Base-by-base conservation (phyloP, 2,329 filamentous ascomycete genomes). In the Ophiostoma sp. region DNA sequence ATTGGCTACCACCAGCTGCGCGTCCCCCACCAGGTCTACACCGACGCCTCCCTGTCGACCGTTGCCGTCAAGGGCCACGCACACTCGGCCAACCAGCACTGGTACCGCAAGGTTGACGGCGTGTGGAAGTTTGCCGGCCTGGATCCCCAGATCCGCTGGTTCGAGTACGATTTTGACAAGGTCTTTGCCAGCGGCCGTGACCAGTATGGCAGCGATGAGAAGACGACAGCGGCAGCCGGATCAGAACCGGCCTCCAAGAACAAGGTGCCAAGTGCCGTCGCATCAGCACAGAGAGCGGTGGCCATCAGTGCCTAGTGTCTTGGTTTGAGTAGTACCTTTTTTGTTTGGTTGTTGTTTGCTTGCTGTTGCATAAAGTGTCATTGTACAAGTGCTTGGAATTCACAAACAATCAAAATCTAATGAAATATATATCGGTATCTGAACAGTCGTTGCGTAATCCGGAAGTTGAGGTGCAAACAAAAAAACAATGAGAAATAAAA, bases 121-220 rank as follows among this genome's bases (percentile, higher is more conserved):
- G 80, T 82, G 62, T 87, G 85, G 85, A 87, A 87, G 76, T 85
- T 87, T 73, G 84, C 84, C 11, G 84, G 84, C 2, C 77, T 87
- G 67, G 77, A 78, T 72, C 84, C 85, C 4, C 78, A 81, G 64
- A 84, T 87, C 71, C 78, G 82, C 67, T 87, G 84, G 84, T 76
- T 76, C 72, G 85, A 87, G 78, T 82, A 82, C 73, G 82, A 85
- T 66, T 86, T 85, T 69, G 73, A 74, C 70, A 73, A 73, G 71
- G 71, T 74, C 27, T 74, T 74, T 69, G 72, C 72, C 52, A 45
- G 67, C 12, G 73, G 73, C 7, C 70, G 73, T 6, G 72, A 73
- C 12, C 69, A 70, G 67, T 74, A 67, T 9, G 71, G 71, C 41
- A 66, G 66, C 18, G 68, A 67, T 27, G 36, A 49, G 27, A 49